A percentile compares a stretch with the other conserved stretches of the same genome.
Conservation (phyloP, 2,329 filamentous ascomycete species). For the Talaromyces funiculosus region DNA sequence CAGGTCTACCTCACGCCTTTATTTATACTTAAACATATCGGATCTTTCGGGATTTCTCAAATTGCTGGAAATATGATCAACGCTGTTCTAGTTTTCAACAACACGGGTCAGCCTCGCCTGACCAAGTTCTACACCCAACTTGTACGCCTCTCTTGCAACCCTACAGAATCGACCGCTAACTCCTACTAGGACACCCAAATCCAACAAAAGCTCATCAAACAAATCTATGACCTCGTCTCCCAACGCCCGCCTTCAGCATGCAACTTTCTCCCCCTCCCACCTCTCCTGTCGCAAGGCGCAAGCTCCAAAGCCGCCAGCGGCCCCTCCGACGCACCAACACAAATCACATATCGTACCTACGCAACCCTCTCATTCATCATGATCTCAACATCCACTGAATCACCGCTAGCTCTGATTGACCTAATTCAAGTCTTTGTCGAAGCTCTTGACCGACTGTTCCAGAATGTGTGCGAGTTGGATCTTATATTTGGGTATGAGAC, state of each 20-base stretch:
- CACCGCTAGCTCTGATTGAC: slow-evolving; percentile 88
- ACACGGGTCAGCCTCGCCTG: slow-evolving; percentile 89
- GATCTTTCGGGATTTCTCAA: no score
- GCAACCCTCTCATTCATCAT: slow-evolving; percentile 98
- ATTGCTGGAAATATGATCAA: slow-evolving; percentile 72
- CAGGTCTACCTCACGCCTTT: no score
- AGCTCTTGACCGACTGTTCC: slow-evolving; percentile 86
- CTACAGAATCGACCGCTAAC: not conserved
- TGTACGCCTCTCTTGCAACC: slow-evolving; percentile 44
- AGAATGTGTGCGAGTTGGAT: slow-evolving; percentile 97
- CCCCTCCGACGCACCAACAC: slow-evolving; percentile 82
- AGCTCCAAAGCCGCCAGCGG: slow-evolving; percentile 46
- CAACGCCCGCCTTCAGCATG: slow-evolving; percentile 87
- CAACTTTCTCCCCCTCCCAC: slow-evolving; percentile 85
- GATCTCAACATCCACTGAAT: slow-evolving; percentile 94
- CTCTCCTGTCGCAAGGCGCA: slow-evolving; percentile 52
- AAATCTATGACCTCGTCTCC: slow-evolving; percentile 94
- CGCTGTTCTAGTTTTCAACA: slow-evolving; percentile 97
- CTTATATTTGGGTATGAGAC: slow-evolving; percentile 99
- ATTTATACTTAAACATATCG: no score
- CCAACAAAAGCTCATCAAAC: slow-evolving; percentile 90
- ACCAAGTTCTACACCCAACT: slow-evolving; percentile 99
- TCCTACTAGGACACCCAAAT: slow-evolving; percentile 78
- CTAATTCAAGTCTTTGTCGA: slow-evolving; percentile 98
- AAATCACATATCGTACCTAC: slow-evolving; percentile 97